A percentile compares a stretch with the other conserved stretches of the same genome.
These are phyloP conservation scores for Candida methanosorbosa DNA, from an alignment of 805 yeast species.

Conservation along the genomic window DNA sequence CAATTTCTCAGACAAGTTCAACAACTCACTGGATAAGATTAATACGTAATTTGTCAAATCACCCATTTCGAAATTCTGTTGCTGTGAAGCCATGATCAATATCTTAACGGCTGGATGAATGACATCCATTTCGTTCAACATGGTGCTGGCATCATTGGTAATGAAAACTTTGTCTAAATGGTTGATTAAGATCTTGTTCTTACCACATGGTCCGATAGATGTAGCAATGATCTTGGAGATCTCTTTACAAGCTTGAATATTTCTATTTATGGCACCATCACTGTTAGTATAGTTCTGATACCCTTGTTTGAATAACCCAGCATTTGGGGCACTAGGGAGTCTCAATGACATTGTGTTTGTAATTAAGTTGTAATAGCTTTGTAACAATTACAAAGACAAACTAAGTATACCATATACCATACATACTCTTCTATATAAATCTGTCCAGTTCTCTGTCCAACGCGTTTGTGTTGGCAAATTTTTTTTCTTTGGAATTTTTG, in stretches of 20 bases:
- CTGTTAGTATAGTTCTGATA: slow-evolving; percentile 79
- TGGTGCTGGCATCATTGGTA: slow-evolving; percentile 97
- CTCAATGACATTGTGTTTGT: slow-evolving; percentile 95
- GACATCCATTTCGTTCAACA: slow-evolving; percentile 85
- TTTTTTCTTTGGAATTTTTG: too few species aligned
- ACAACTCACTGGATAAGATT: slow-evolving; percentile 85
- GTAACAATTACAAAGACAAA: too few species aligned
- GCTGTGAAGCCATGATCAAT: slow-evolving; percentile 92
- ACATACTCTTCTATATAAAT: too few species aligned
- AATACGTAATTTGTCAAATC: slow-evolving; percentile 91
- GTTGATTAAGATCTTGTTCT: slow-evolving; percentile 92
- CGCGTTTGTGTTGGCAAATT: too few species aligned
- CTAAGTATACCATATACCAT: too few species aligned
- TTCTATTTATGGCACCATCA: slow-evolving; percentile 91
- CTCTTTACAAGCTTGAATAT: slow-evolving; percentile 91
- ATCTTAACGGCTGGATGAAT: slow-evolving; percentile 97
- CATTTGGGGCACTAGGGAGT: slow-evolving; percentile 86
- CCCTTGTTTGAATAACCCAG: slow-evolving; percentile 94
- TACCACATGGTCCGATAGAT: slow-evolving; percentile 95
- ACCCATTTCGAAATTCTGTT: slow-evolving; percentile 96
- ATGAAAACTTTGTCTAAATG: slow-evolving; percentile 77
- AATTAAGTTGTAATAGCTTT: too few species aligned
- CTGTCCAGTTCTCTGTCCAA: too few species aligned
- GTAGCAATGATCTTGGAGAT: slow-evolving; percentile 86
- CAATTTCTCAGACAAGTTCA: slow-evolving; percentile 79